Conservation (phyloP, 192 early-diverging fungal genomes). For the Phlyctochytrium arcticum region DNA sequence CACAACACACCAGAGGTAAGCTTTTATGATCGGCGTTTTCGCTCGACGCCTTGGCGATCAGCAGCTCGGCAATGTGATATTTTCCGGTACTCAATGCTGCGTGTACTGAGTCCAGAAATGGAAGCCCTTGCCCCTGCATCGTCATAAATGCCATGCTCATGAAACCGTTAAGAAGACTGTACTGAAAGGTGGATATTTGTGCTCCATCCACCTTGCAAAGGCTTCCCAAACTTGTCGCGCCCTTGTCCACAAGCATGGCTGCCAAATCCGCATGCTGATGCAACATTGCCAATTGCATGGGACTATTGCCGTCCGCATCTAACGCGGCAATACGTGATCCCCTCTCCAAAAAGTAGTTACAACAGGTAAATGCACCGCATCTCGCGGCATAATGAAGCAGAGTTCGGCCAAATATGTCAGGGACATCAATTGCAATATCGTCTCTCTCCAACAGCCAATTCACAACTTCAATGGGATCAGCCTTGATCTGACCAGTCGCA, state of each 20-base stretch:
- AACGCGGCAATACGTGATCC: slow-evolving; percentile 27
- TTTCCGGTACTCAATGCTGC: slow-evolving; percentile 40
- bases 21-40: slow-evolving; percentile 15
- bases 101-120: slow-evolving; percentile 28
- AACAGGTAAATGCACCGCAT: slow-evolving; percentile 48
- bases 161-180: slow-evolving; percentile 33
- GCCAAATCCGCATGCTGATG: slow-evolving; percentile 42
- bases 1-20: slow-evolving; percentile 37
- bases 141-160: slow-evolving; percentile 49
- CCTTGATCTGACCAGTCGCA: slow-evolving; percentile 1
- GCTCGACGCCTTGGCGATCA: slow-evolving; percentile 18
- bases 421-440: slow-evolving; percentile 26
- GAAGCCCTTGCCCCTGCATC: slow-evolving; percentile 38
- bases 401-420: slow-evolving; percentile 48
- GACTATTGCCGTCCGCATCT: slow-evolving; percentile 37
- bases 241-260: slow-evolving; percentile 42
- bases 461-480: slow-evolving; percentile 52
- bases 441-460: slow-evolving; percentile 27
- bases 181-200: slow-evolving; percentile 25
- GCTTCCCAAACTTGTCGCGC: slow-evolving; percentile 24
- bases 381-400: slow-evolving; percentile 53
- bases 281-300: slow-evolving; percentile 41
- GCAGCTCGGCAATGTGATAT: slow-evolving; percentile 45
- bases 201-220: slow-evolving; percentile 28
- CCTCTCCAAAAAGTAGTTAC: slow-evolving; percentile 29